Base-by-base conservation (phyloP, 129 eudicot genomes). In the Chrysanthemum seticuspe region DNA sequence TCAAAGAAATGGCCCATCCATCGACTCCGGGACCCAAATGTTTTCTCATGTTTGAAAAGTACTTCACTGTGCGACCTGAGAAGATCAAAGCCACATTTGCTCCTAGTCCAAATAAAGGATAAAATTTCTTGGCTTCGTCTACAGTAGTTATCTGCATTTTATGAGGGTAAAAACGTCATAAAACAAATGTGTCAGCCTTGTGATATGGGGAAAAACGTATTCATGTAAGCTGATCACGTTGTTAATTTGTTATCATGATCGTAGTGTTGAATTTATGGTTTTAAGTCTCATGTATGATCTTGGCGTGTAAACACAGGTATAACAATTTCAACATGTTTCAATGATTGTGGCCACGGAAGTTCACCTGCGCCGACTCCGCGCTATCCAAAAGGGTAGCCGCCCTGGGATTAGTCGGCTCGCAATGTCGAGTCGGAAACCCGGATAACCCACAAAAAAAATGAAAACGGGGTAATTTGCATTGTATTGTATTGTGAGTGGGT, bases 41-140 rank as follows among this genome's bases (percentile, higher is more conserved):
- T 80, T 79, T 59, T 64, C 99, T 86, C 87, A 95, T 14, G 72
- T 90, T 85, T 25, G 99, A 95, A 79, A 90, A 95, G 83, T 95
- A 95, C 73, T 95, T 95, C 60, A 95, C 99, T 0, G 99, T 95
- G 19, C 99, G 96, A 15, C 99, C 99, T 3, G 97, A 90, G 86
- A 95, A 95, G 74, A 95, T 75, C 59, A 95, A 89, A 29, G 99
- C 99, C 52, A 95, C 91, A 67, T 95, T 95, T 10, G 99, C 99
- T 64, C 99, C 99, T 31, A 95, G 90, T 16, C 99, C 99, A 76
- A 95, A 95, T n/a, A 95, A 81, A 48, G 99, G 99, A 65, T 95
- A 95, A 79, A 95, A 95, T 54, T 79, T 90, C 76, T 95, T 95
- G 54, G 99, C 99, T 80, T 95, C 99, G 0, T 95, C 97, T 64